A percentile compares a stretch with the other conserved stretches of the same genome.
phyloP scores from a whole-genome alignment of 257 asterid genomes.

The Primulina tabacum region DNA sequence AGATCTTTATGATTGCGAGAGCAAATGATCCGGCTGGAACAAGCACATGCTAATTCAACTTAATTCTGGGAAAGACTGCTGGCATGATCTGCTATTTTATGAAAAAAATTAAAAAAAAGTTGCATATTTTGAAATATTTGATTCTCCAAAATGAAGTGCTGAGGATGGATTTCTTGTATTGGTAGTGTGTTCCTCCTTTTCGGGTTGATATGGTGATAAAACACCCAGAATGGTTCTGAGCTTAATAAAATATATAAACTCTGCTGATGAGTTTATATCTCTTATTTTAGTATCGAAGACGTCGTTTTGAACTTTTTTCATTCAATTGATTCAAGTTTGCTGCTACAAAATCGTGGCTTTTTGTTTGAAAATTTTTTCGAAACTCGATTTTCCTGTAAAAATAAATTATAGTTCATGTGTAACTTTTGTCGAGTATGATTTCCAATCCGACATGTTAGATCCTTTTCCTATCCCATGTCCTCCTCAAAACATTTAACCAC shows the following conservation, averaged over 20 bases:
- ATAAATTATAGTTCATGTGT: too few species aligned
- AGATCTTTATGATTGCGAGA: slow-evolving; percentile 37
- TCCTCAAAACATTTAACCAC: not conserved
- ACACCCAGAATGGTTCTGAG: not conserved
- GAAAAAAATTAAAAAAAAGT: too few species aligned
- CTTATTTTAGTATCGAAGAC: not conserved
- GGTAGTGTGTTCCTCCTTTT: not conserved
- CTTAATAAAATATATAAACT: not conserved
- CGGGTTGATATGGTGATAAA: not conserved
- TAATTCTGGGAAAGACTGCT: not conserved
- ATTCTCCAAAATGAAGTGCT: not conserved
- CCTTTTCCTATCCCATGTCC: not conserved
- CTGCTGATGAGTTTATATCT: not conserved
- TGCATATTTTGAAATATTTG: not conserved
- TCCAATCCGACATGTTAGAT: not conserved
- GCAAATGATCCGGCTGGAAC: slow-evolving; percentile 35
- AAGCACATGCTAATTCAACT: slow-evolving; percentile 21
- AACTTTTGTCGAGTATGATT: not conserved
- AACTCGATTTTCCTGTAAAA: not conserved
- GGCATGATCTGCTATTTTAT: not conserved
- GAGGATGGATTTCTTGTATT: not conserved
- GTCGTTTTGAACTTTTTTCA: too few species aligned
- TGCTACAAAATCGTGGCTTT: not conserved
- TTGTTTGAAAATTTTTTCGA: not conserved
- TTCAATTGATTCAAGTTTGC: not conserved